Evolutionary conservation across 768 basidiomycete species (phyloP).

Genomic region (Boletales sp.): DNA sequence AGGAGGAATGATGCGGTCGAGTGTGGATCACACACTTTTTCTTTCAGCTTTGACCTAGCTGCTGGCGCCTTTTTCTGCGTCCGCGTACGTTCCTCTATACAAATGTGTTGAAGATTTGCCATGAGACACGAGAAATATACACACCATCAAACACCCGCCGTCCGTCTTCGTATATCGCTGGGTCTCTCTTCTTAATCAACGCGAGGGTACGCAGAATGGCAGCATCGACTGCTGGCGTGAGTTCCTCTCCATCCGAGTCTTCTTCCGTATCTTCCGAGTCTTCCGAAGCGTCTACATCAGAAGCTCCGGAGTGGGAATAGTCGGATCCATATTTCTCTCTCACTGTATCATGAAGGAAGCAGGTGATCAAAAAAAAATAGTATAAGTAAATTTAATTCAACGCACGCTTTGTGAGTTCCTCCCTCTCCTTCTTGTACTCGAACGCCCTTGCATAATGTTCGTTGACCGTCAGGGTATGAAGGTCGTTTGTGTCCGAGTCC

Average conservation of each 20-base stretch:
- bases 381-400: conserved; percentile 6
- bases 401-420: conserved; percentile 77
- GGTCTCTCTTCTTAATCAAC: conserved; percentile 78
- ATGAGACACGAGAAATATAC: neutral
- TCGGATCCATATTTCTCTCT: conserved; percentile 88
- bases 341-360: conserved; percentile 39
- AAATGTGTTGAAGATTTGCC: neutral
- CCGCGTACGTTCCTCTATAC: conserved; percentile 61
- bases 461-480: conserved; percentile 62
- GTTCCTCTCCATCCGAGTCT: conserved; percentile 92
- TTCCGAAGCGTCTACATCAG: conserved; percentile 35
- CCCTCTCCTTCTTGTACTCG: conserved; percentile 77
- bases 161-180: conserved; percentile 72
- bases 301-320: conserved; percentile 34
- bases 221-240: conserved; percentile 90
- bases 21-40: conserved; percentile 42
- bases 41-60: conserved; percentile 34
- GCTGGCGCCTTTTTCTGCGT: conserved; percentile 27
- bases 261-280: conserved; percentile 80
- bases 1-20: neutral
- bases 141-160: conserved; percentile 81
- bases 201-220: conserved; percentile 91
- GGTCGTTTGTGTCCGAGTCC: conserved; percentile 42
- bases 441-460: conserved; percentile 81
- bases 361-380: too few species aligned